Conservation (phyloP, 2,329 filamentous ascomycete genomes). For the Lizonia empirigonia region DNA sequence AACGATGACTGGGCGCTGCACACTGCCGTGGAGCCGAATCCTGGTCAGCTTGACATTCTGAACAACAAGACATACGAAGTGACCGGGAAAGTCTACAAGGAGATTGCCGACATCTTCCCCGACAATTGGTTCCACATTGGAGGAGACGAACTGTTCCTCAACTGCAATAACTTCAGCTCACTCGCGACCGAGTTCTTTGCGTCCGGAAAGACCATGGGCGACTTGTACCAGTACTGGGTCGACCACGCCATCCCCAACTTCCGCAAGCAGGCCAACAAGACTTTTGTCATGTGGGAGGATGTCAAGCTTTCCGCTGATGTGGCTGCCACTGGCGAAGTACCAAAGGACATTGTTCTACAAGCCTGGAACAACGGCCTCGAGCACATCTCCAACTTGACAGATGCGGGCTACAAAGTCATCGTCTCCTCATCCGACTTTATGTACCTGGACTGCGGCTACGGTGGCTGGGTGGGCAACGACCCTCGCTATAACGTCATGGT, state of each 20-base stretch:
- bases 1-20: constrained; percentile 62
- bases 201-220: constrained; percentile 57
- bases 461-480: constrained; percentile 62
- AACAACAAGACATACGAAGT: constrained; percentile 62
- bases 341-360: constrained; percentile 60
- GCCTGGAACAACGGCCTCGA: constrained; percentile 60
- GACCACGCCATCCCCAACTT: constrained; percentile 60
- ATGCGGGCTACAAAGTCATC: constrained; percentile 59
- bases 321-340: constrained; percentile 54
- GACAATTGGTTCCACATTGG: constrained; percentile 63
- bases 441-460: constrained; percentile 63
- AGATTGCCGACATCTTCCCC: constrained; percentile 57
- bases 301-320: constrained; percentile 51
- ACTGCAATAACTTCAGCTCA: constrained; percentile 64
- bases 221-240: constrained; percentile 61
- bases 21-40: constrained; percentile 63
- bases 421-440: constrained; percentile 63
- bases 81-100: constrained; percentile 60
- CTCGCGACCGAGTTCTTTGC: constrained; percentile 58
- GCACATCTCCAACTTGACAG: constrained; percentile 59
- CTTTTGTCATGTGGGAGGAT: constrained; percentile 65
- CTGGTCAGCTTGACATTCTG: constrained; percentile 62
- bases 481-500: constrained; percentile 60
- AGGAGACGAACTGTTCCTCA: constrained; percentile 60
- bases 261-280: constrained; percentile 53